phyloP scores from a whole-genome alignment of 768 basidiomycete species.

The Hypsizygus marmoreus region DNA sequence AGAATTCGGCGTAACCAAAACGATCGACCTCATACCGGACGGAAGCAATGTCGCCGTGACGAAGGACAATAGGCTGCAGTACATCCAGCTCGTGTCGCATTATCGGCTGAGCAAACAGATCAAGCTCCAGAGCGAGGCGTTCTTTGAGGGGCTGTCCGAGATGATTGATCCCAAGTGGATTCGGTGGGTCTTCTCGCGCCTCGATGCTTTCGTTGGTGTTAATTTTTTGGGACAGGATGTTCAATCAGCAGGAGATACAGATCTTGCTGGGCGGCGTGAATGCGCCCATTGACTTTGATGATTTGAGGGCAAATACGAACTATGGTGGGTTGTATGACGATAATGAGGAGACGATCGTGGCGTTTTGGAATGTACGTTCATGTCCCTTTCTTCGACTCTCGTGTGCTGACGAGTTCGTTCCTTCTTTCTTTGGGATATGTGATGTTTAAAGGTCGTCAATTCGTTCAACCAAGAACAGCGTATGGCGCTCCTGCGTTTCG shows the following conservation, averaged over 20 bases:
- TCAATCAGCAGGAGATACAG: conserved; percentile 95
- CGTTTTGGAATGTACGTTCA: conserved; percentile 79
- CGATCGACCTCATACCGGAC: conserved; percentile 77
- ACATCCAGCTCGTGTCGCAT: conserved; percentile 88
- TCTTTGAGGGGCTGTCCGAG: conserved; percentile 91
- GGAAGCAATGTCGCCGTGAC: conserved; percentile 86
- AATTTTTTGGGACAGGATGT: conserved; percentile 66
- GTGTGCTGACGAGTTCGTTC: no score
- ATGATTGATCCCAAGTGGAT: conserved; percentile 93
- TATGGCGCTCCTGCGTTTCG: conserved; percentile 80
- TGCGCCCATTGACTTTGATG: conserved; percentile 80
- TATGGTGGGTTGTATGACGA: conserved; percentile 83
- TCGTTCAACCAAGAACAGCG: conserved; percentile 81
- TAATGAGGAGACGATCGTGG: conserved; percentile 65
- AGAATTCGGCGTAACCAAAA: conserved; percentile 84
- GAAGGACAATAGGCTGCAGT: conserved; percentile 83
- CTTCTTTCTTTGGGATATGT: no score
- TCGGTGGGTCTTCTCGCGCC: conserved; percentile 39
- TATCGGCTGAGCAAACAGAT: conserved; percentile 91
- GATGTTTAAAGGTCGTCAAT: conserved; percentile 62
- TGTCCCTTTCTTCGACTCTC: neutral
- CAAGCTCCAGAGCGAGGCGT: conserved; percentile 75
- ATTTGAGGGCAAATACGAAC: conserved; percentile 73
- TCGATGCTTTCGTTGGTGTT: neutral
- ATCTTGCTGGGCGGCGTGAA: conserved; percentile 90